These are phyloP conservation scores for Eutrema heterophyllum DNA, from an alignment of 345 rosid species.

Conservation along the genomic window DNA sequence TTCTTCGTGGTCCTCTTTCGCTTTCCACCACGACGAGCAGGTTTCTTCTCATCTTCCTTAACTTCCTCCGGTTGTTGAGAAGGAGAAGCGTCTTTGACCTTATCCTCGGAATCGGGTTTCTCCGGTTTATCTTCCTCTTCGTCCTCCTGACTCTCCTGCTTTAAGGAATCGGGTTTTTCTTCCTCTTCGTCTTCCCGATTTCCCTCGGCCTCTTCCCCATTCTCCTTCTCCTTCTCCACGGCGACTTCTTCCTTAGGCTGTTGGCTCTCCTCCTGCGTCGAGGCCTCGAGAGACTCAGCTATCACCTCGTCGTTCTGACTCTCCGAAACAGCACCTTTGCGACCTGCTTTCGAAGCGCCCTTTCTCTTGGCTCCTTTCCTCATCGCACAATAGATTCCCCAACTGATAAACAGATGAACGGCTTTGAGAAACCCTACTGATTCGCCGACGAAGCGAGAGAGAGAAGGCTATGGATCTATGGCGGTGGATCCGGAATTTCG, in stretches of 20 bases:
- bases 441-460: slow-evolving; percentile 3
- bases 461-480: slow-evolving; percentile 24
- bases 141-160: not conserved
- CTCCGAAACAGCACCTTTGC: slow-evolving; percentile 24
- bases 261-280: slow-evolving; percentile 28
- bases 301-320: slow-evolving; percentile 20
- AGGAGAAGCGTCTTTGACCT: not conserved
- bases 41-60: slow-evolving; percentile 11
- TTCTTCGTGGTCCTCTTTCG: slow-evolving; percentile 15
- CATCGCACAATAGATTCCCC: slow-evolving; percentile 21
- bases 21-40: slow-evolving; percentile 21
- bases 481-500: slow-evolving; percentile 39
- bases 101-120: slow-evolving; percentile 9
- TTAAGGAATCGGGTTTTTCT: not conserved
- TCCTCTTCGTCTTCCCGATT: not conserved
- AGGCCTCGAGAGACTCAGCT: slow-evolving; percentile 13
- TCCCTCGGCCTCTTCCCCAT: slow-evolving; percentile 4
- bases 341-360: slow-evolving; percentile 29
- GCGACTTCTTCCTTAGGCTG: slow-evolving; percentile 1
- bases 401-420: not conserved
- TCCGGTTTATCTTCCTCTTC: not conserved
- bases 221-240: not conserved
- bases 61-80: slow-evolving; percentile 1
- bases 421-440: not conserved
- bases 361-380: slow-evolving; percentile 45